Evolutionary conservation across 371 early-diverging fungal species (phyloP).

Genomic region (Umbelopsis sp.): DNA sequence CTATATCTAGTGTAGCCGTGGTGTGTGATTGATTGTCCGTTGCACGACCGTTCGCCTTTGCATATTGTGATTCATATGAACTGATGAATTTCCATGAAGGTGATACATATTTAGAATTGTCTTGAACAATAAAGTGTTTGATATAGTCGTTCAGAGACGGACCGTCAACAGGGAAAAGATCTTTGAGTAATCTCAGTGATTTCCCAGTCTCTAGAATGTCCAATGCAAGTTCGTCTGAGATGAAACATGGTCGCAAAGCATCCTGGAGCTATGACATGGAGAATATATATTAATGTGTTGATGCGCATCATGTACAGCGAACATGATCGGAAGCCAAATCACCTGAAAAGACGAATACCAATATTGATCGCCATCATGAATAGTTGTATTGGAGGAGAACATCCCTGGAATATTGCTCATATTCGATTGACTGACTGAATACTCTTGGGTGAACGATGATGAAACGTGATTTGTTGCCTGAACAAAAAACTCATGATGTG

Average conservation of each 20-base stretch:
- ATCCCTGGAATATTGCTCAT: background rate
- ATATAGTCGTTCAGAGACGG: background rate
- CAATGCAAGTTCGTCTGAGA: background rate
- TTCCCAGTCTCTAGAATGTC: conserved; percentile 13
- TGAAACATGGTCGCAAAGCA: conserved; percentile 5
- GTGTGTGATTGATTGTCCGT: background rate
- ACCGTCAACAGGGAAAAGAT: conserved; percentile 1
- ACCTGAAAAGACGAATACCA: background rate
- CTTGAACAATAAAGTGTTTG: background rate
- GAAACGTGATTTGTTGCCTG: background rate
- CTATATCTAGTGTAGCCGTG: background rate
- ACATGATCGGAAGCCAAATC: background rate
- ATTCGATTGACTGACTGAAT: background rate
- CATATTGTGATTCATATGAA: too few relatives aligned
- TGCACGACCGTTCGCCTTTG: background rate
- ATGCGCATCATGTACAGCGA: background rate
- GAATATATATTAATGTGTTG: background rate
- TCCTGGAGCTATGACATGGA: background rate
- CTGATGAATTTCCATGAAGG: background rate
- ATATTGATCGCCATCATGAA: background rate
- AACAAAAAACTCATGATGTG: conserved; percentile 3
- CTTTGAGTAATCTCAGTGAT: background rate
- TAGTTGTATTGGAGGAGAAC: background rate
- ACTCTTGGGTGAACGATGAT: background rate
- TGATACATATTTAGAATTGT: background rate